These are phyloP conservation scores for Lipomyces oligophaga DNA, from an alignment of 805 yeast genomes.

Conservation along the genomic window DNA sequence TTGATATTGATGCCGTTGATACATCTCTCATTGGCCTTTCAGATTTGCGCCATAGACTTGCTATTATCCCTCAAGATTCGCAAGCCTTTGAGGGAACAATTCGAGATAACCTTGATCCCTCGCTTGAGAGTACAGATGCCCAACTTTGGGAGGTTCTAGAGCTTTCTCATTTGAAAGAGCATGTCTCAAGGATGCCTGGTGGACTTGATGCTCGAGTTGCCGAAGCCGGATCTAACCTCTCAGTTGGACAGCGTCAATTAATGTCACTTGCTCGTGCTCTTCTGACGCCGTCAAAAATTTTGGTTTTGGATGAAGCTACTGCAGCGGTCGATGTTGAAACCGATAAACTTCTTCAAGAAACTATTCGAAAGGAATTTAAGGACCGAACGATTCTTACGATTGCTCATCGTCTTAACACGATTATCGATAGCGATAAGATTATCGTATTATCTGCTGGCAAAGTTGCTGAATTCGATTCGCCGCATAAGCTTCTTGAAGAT, in stretches of 20 bases:
- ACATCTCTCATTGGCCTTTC: conserved; percentile 66
- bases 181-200: conserved; percentile 52
- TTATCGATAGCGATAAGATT: conserved; percentile 77
- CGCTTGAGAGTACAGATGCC: conserved; percentile 61
- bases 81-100: conserved; percentile 86
- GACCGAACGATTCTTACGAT: conserved; percentile 80
- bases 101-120: conserved; percentile 84
- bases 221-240: conserved; percentile 82
- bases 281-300: conserved; percentile 66
- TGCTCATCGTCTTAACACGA: conserved; percentile 85
- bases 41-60: conserved; percentile 71
- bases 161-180: conserved; percentile 70
- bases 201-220: conserved; percentile 55
- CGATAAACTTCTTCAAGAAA: conserved; percentile 72
- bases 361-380: conserved; percentile 67
- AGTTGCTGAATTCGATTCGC: conserved; percentile 74
- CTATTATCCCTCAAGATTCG: conserved; percentile 92
- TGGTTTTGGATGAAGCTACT: conserved; percentile 84
- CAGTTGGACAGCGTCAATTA: conserved; percentile 85
- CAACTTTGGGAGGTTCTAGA: conserved; percentile 79
- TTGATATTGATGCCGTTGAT: conserved; percentile 66
- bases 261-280: conserved; percentile 81
- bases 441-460: conserved; percentile 71
- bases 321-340: conserved; percentile 89
- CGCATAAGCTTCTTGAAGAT: conserved; percentile 60